phyloP scores from a whole-genome alignment of 345 rosid species.

The Citrus sp. region DNA sequence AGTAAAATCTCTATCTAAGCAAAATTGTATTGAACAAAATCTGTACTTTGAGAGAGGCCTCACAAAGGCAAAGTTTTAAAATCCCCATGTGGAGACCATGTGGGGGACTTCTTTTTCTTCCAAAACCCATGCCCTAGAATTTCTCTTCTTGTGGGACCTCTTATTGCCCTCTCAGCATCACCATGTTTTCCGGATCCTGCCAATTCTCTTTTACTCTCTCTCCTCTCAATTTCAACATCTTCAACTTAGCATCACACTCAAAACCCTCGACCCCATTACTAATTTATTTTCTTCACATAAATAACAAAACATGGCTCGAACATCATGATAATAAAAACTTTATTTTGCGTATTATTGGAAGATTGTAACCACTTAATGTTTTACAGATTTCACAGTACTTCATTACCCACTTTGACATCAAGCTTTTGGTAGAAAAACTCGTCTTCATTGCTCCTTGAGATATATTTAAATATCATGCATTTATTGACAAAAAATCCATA shows the following conservation, averaged over 20 bases:
- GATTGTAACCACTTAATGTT: background rate
- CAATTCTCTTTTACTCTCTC: conserved; percentile 12
- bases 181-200: conserved; percentile 75
- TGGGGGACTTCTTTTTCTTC: conserved; percentile 24
- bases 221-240: conserved; percentile 21
- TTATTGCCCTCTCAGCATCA: conserved; percentile 19
- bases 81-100: conserved; percentile 60
- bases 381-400: too few relatives aligned
- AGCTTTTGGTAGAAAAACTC: too few relatives aligned
- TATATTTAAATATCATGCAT: background rate
- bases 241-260: background rate
- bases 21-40: conserved; percentile 3
- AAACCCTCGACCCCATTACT: background rate
- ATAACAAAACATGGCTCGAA: background rate
- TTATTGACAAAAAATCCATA: too few relatives aligned
- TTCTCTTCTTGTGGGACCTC: conserved; percentile 30
- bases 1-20: background rate
- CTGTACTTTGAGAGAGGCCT: conserved; percentile 3
- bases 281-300: background rate
- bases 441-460: too few relatives aligned
- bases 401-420: too few relatives aligned
- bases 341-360: background rate
- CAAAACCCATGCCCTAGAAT: conserved; percentile 30
- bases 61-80: conserved; percentile 16
- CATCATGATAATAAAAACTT: background rate